Percentiles rank a stretch among this genome's conserved stretches.
Conservation (phyloP, 2,329 filamentous ascomycete species). For the Fusarium austroafricanum region DNA sequence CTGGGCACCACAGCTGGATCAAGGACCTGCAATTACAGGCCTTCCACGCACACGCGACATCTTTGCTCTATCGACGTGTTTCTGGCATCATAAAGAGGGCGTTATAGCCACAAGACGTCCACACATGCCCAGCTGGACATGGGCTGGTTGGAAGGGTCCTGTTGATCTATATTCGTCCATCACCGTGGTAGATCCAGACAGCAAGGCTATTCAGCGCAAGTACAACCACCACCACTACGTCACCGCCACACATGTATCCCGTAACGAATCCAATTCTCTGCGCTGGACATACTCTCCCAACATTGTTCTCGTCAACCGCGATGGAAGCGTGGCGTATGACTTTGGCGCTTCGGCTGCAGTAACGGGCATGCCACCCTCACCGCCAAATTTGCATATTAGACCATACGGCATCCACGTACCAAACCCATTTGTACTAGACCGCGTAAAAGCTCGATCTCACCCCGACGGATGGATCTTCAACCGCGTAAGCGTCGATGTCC, state of each 20-base stretch:
- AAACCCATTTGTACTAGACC: slow-evolving; percentile 50
- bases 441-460: slow-evolving; percentile 50
- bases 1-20: slow-evolving; percentile 44
- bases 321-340: slow-evolving; percentile 50
- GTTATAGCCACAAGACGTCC: slow-evolving; percentile 42
- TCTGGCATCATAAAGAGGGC: slow-evolving; percentile 52
- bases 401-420: slow-evolving; percentile 49
- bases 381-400: slow-evolving; percentile 41
- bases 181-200: slow-evolving; percentile 48
- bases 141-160: slow-evolving; percentile 52
- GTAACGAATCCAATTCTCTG: slow-evolving; percentile 48
- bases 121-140: slow-evolving; percentile 53
- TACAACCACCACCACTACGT: slow-evolving; percentile 53
- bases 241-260: slow-evolving; percentile 50
- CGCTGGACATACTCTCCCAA: slow-evolving; percentile 52
- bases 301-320: slow-evolving; percentile 45
- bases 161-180: slow-evolving; percentile 52
- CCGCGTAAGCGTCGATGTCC: slow-evolving; percentile 50
- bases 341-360: slow-evolving; percentile 37
- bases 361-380: slow-evolving; percentile 29
- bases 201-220: slow-evolving; percentile 46
- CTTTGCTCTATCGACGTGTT: slow-evolving; percentile 51
- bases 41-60: slow-evolving; percentile 49
- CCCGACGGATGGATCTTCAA: slow-evolving; percentile 52
- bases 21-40: slow-evolving; percentile 17